Evolutionary conservation across 1,284 basidiomycete species (phyloP).

Genomic region (Prillingera fragicola): DNA sequence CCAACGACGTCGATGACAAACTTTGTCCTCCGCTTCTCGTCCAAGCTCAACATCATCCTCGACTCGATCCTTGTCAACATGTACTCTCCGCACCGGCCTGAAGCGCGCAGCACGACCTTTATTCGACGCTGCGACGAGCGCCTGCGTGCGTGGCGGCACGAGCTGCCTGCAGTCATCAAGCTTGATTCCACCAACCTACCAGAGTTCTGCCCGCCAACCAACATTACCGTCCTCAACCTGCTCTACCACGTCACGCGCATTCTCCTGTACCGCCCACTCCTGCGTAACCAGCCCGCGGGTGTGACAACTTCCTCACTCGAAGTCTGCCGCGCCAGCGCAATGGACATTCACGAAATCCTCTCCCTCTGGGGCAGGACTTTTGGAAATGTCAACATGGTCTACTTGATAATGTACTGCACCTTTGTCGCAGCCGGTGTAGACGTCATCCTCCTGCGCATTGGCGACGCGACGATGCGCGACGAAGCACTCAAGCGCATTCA

Average conservation of each 20-base stretch:
- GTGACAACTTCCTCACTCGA: constrained; percentile 19
- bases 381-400: constrained; percentile 26
- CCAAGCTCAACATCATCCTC: constrained; percentile 22
- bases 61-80: constrained; percentile 26
- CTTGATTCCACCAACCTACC: constrained; percentile 9
- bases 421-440: constrained; percentile 25
- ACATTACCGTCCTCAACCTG: constrained; percentile 20
- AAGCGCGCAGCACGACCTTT: constrained; percentile 18
- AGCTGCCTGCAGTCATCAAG: constrained; percentile 6
- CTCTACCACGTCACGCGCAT: constrained; percentile 20
- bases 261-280: constrained; percentile 22
- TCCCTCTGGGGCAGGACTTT: constrained; percentile 21
- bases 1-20: background rate
- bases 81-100: constrained; percentile 22
- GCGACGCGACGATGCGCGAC: constrained; percentile 8
- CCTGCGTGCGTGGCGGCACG: constrained; percentile 8
- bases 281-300: constrained; percentile 17
- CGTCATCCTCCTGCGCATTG: constrained; percentile 12
- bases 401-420: constrained; percentile 22
- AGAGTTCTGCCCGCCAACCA: constrained; percentile 19
- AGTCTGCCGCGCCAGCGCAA: constrained; percentile 17
- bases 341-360: constrained; percentile 23
- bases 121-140: constrained; percentile 16
- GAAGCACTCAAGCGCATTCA: constrained; percentile 22
- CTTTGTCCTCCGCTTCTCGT: constrained; percentile 9